A percentile compares a stretch with the other conserved stretches of the same genome.
phyloP scores from a whole-genome alignment of 371 early-diverging fungal genomes.

The Coemansia linderi region DNA sequence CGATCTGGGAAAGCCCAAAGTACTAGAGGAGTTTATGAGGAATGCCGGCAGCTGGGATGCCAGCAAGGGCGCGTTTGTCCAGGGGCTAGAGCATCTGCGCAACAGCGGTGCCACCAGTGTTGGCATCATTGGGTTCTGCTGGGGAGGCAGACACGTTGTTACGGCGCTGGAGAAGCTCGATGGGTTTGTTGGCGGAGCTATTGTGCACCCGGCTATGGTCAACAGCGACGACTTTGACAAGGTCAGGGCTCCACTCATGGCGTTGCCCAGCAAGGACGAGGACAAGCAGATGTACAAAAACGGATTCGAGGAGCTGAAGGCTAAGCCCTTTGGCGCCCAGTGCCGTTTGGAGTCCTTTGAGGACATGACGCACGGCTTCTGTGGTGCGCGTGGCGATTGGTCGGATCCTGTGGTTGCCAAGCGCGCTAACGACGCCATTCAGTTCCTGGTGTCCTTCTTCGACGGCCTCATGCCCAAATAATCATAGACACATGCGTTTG shows the following conservation, averaged over 20 bases:
- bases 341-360: constrained; percentile 64
- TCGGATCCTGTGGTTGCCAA: constrained; percentile 40
- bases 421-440: constrained; percentile 52
- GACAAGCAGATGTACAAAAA: constrained; percentile 15
- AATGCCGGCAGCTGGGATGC: constrained; percentile 52
- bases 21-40: constrained; percentile 52
- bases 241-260: constrained; percentile 62
- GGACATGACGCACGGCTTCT: constrained; percentile 73
- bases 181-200: constrained; percentile 57
- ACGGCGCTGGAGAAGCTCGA: constrained; percentile 36
- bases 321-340: constrained; percentile 62
- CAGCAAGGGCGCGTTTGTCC: constrained; percentile 51
- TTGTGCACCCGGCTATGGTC: constrained; percentile 67
- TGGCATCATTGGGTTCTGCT: constrained; percentile 68
- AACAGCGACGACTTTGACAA: constrained; percentile 58
- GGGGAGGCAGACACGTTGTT: constrained; percentile 62
- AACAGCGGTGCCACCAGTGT: constrained; percentile 53
- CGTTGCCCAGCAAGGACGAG: constrained; percentile 68
- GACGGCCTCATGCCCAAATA: constrained; percentile 5
- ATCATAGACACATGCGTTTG: background rate
- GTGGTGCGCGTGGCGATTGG: constrained; percentile 70
- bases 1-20: constrained; percentile 40
- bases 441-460: constrained; percentile 34
- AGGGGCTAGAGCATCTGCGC: constrained; percentile 39
- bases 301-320: constrained; percentile 55